Evolutionary conservation across 805 yeast species (phyloP), one percentile per base, ranked within the genome.

Genomic region (Starmerella stellata): DNA sequence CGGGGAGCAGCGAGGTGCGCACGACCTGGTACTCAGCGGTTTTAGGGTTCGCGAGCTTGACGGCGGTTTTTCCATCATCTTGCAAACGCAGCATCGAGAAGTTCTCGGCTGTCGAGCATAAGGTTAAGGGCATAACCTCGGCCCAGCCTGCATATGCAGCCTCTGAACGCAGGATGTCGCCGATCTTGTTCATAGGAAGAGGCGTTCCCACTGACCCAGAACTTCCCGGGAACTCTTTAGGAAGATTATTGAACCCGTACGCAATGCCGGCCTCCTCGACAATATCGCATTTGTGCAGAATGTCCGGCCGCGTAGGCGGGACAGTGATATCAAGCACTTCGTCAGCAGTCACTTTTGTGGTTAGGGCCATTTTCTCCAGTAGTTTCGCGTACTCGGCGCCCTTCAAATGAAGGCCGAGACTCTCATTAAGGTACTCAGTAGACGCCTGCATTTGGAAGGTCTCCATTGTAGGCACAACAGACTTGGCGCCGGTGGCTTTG

Each of bases 211-310:
- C 76, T 39, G 71, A 66, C 46, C 78, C 72, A 8, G 93, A 71
- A 41, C 75, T 75, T 24, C 81, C 68, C 48, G 82, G 70, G 54
- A 90, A 81, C 37, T 90, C 74, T 62, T 76, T 81, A 46, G 69
- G 70, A 54, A 90, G 68, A 57, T 80, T 82, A 63, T 85, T 78
- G 68, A 78, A 90, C 41, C 98, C 99, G 56, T 82, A 90, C 23
- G 82, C 92, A 55, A 90, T 78, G 35, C 95, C 98, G 36, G 87
- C 94, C 60, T 90, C 99, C 62, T 90, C 99, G 93, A 90, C 80
- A 49, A 90, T 76, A 62, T 90, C 99, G 68, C 96, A 87, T 58
- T 82, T 93, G 61, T 90, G 99, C 53, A 90, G 68, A 45, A 90
- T 71, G 61, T 90, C 99, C 9, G 96, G 75, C 66, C 99, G 78